Percentiles rank a stretch among this genome's conserved stretches.
phyloP scores from a whole-genome alignment of 495 filamentous ascomycete genomes.

The Talaromyces stipitatus region DNA sequence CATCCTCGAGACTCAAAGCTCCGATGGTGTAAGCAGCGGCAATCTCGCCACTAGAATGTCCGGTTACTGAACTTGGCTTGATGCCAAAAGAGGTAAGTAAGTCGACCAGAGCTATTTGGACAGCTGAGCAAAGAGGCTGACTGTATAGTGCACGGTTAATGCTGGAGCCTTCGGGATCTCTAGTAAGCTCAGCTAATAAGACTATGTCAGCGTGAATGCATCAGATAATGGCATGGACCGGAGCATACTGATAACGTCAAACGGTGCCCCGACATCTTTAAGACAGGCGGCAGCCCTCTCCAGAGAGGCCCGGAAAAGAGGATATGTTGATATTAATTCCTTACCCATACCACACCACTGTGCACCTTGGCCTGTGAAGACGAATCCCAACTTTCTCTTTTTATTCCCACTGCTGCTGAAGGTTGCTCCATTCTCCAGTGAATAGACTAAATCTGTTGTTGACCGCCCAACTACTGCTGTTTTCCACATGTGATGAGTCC shows the following conservation, averaged over 20 bases:
- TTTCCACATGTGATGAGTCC: constrained; percentile 18
- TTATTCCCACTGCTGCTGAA: background rate
- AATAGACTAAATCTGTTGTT: background rate
- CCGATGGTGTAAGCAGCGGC: constrained; percentile 3
- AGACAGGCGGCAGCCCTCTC: background rate
- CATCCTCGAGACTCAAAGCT: background rate
- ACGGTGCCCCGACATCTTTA: constrained; percentile 6
- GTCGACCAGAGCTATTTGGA: constrained; percentile 7
- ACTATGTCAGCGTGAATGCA: no score
- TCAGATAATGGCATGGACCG: no score
- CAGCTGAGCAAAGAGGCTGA: constrained; percentile 3
- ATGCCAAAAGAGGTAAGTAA: background rate
- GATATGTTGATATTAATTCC: constrained; percentile 13
- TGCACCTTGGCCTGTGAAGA: constrained; percentile 53
- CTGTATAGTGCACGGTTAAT: constrained; percentile 15
- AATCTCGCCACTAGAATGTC: constrained; percentile 6
- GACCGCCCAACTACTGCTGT: background rate
- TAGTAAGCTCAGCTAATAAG: constrained; percentile 14
- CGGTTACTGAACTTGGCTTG: constrained; percentile 5
- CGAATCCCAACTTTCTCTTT: constrained; percentile 46
- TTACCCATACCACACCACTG: constrained; percentile 25
- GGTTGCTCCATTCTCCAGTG: background rate
- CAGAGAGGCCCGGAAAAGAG: constrained; percentile 6
- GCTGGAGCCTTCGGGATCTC: constrained; percentile 7
- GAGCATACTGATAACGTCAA: no score